These are phyloP conservation scores for Venturia carpophila DNA, from an alignment of 2,329 filamentous ascomycete species.

Conservation along the genomic window DNA sequence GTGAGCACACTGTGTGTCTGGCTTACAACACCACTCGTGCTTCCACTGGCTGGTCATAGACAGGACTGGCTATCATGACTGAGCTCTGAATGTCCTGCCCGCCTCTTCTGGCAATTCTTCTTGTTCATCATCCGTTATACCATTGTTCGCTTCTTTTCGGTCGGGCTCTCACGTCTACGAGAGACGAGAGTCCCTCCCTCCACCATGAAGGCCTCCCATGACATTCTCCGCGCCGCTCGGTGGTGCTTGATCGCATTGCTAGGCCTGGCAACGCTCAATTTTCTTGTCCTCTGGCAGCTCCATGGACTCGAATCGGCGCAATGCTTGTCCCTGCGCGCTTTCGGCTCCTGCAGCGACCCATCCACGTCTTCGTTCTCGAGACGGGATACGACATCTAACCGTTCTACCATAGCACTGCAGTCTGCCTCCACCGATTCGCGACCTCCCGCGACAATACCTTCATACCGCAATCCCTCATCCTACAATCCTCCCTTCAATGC, in stretches of 20 bases:
- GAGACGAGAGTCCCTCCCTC: neutral
- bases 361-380: neutral
- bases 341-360: constrained; percentile 1
- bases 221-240: neutral
- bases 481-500: constrained; percentile 20
- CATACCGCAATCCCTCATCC: constrained; percentile 3
- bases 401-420: neutral
- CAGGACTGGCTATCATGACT: neutral
- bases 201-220: constrained; percentile 3
- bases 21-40: neutral
- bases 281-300: neutral
- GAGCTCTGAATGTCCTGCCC: neutral
- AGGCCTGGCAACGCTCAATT: neutral
- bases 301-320: neutral
- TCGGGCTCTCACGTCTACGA: neutral
- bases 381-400: neutral
- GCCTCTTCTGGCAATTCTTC: constrained; percentile 13
- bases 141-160: neutral
- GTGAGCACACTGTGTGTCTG: neutral
- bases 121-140: neutral
- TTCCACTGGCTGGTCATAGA: neutral
- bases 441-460: neutral
- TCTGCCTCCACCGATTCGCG: neutral
- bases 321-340: neutral
- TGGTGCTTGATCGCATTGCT: constrained; percentile 7